These are phyloP conservation scores for Phytophthora syringae DNA, from an alignment of 352 stramenopile species.

Conservation along the genomic window DNA sequence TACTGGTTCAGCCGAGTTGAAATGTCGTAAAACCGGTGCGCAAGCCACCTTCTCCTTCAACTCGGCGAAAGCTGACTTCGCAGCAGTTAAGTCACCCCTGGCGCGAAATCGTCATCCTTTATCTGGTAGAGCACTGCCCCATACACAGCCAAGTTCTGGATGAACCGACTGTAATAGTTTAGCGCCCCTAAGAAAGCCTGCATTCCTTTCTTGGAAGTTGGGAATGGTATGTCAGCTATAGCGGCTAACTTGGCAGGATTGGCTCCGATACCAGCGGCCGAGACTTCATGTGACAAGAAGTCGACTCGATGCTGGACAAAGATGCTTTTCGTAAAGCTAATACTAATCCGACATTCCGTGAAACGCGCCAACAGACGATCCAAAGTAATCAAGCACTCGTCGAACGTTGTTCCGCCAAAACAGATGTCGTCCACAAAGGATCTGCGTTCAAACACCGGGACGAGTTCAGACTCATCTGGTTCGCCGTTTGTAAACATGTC, in stretches of 20 bases:
- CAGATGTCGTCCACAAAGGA: slow-evolving; percentile 13
- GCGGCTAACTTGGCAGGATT: not conserved
- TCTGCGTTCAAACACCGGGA: not conserved
- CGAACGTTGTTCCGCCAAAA: not conserved
- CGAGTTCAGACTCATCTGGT: not conserved
- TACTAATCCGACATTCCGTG: slow-evolving; percentile 1
- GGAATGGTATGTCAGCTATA: not conserved
- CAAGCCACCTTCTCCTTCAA: too few species aligned
- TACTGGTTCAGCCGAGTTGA: too few species aligned
- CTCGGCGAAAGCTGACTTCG: too few species aligned
- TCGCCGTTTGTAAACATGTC: slow-evolving; percentile 6
- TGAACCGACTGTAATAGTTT: too few species aligned
- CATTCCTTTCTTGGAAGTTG: too few species aligned
- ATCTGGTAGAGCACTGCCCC: too few species aligned
- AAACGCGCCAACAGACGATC: not conserved
- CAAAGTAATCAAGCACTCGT: not conserved
- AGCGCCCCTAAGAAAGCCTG: not conserved
- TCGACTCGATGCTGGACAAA: not conserved
- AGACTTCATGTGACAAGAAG: not conserved
- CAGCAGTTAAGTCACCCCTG: too few species aligned
- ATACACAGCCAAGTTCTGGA: too few species aligned
- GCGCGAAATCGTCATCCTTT: too few species aligned
- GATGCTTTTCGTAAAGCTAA: slow-evolving; percentile 5
- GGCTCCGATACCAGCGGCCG: too few species aligned
- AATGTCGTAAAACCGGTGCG: too few species aligned